Evolutionary conservation across 805 yeast species (phyloP).

Genomic region (Hanseniaspora meyeri): DNA sequence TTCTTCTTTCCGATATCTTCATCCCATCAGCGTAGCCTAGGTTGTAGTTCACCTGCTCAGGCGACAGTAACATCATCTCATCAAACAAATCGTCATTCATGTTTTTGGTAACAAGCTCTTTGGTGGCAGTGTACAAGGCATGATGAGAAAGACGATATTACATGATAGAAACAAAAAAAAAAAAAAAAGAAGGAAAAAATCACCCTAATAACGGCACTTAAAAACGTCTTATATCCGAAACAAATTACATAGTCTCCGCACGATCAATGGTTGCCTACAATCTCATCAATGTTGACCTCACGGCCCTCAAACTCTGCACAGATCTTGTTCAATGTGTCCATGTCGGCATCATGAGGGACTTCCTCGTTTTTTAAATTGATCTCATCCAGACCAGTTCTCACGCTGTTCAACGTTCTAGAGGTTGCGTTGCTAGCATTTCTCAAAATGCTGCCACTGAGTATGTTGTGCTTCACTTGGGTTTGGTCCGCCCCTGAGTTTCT

Average conservation of each 20-base stretch:
- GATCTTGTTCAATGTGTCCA: slow-evolving; percentile 3
- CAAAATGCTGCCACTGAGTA: background rate
- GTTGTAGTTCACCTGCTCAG: slow-evolving; percentile 7
- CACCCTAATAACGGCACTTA: too few species aligned
- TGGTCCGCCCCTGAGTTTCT: background rate
- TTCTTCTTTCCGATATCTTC: slow-evolving; percentile 1
- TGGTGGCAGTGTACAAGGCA: background rate
- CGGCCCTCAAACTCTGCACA: background rate
- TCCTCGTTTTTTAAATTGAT: background rate
- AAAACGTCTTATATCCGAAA: background rate
- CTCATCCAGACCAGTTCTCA: background rate
- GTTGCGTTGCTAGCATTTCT: slow-evolving; percentile 7
- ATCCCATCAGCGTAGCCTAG: background rate
- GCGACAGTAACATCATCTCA: slow-evolving; percentile 1
- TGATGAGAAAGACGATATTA: too few species aligned
- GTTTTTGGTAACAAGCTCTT: background rate
- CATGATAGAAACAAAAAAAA: background rate
- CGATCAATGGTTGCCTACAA: background rate
- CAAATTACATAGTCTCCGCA: background rate
- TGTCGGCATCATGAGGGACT: background rate
- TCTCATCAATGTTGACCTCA: background rate
- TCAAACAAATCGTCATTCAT: slow-evolving; percentile 9
- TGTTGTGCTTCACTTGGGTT: background rate
- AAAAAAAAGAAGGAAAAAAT: background rate
- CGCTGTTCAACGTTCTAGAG: slow-evolving; percentile 5